phyloP scores from a whole-genome alignment of 768 basidiomycete genomes.

The Leccinum broughii region DNA sequence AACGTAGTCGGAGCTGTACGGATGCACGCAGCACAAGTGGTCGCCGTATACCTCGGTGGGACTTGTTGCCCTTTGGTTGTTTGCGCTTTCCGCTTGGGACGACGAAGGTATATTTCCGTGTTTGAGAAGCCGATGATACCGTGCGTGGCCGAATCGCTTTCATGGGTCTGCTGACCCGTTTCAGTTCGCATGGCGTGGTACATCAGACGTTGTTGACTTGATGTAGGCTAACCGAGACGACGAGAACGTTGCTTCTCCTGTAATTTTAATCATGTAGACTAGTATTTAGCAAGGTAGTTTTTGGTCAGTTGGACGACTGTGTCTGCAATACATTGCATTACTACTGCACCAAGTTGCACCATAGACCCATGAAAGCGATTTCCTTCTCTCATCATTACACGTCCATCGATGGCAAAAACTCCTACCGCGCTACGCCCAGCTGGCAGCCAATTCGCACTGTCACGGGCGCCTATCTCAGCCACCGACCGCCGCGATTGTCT shows the following conservation, averaged over 20 bases:
- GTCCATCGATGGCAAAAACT: no score
- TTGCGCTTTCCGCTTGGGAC: no score
- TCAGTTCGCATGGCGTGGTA: conserved; percentile 33
- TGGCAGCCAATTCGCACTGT: no score
- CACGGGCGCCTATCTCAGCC: conserved; percentile 1
- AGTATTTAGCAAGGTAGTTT: background rate
- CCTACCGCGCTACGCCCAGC: no score
- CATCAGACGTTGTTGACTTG: conserved; percentile 23
- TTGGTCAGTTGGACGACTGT: background rate
- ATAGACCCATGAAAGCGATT: no score
- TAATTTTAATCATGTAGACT: background rate
- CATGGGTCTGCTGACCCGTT: background rate
- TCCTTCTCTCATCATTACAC: no score
- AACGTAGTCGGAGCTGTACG: conserved; percentile 31
- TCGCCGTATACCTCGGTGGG: conserved; percentile 38
- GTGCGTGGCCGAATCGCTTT: conserved; percentile 47
- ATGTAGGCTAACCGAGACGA: background rate
- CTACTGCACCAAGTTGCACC: no score
- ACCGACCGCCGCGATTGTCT: no score
- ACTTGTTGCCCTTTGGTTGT: no score
- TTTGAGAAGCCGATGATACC: conserved; percentile 70
- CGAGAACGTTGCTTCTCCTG: no score
- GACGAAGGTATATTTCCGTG: conserved; percentile 66
- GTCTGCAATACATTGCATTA: no score
- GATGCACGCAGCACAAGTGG: conserved; percentile 32